Percentiles rank a stretch among this genome's conserved stretches.
Evolutionary conservation across 148 eudicot species (phyloP).

Genomic region (Tetragonia tetragonoides): DNA sequence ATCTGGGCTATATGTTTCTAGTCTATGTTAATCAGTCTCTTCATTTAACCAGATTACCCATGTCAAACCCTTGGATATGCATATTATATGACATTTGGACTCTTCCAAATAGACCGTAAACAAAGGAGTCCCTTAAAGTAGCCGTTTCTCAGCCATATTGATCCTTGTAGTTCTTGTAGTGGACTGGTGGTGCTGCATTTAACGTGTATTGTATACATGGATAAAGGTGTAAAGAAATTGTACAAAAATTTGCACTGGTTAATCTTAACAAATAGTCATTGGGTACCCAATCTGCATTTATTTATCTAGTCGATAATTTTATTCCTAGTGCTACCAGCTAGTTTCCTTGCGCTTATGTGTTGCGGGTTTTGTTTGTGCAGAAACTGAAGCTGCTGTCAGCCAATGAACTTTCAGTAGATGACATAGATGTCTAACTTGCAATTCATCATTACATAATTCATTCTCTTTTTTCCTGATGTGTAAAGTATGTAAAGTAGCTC

Average conservation of each 20-base stretch:
- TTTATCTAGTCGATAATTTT: too few species aligned
- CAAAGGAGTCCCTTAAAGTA: too few species aligned
- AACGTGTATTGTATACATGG: too few species aligned
- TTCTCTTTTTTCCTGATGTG: not conserved
- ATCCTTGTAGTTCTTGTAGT: too few species aligned
- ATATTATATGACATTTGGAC: too few species aligned
- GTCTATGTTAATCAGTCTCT: not conserved
- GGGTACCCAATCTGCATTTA: too few species aligned
- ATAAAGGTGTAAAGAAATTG: too few species aligned
- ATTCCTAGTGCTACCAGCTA: not conserved
- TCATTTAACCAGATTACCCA: not conserved
- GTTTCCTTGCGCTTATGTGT: not conserved
- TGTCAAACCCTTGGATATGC: not conserved
- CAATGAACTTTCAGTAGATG: constrained; percentile 71
- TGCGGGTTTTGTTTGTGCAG: constrained; percentile 38
- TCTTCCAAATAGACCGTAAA: too few species aligned
- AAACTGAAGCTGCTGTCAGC: constrained; percentile 73
- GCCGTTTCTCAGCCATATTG: too few species aligned
- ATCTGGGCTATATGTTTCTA: not conserved
- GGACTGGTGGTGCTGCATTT: too few species aligned
- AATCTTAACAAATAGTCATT: too few species aligned
- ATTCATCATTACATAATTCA: not conserved
- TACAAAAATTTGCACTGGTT: too few species aligned
- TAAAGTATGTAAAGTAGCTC: constrained; percentile 15
- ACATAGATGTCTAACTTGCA: constrained; percentile 26